Evolutionary conservation across 345 rosid species (phyloP), one percentile per base, ranked within the genome.

Genomic region (Brassica incana): DNA sequence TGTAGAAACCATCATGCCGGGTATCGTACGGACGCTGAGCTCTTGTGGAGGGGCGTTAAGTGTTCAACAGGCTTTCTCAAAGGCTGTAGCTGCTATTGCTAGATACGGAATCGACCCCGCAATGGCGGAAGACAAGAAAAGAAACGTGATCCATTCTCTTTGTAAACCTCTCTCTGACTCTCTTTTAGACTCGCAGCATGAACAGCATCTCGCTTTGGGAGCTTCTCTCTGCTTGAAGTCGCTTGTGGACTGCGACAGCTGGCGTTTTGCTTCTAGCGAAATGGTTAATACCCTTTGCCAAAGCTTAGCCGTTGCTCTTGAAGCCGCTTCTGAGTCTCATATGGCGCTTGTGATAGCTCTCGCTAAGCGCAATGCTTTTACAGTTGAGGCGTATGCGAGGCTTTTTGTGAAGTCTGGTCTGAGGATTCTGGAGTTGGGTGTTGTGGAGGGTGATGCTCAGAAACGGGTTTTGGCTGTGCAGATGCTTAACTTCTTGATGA

Each of bases 31-130:
- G 82, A 93, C 98, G 1, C 71, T 96, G 69, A 88, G 91, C 50
- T 90, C 90, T 23, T 93, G 94, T 84, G 94, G 90, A 12, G 99
- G 95, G 9, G 92, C 97, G 6, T 86, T 93, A 72, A 88, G 86
- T 63, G 94, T 96, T 81, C 98, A 93, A 75, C 97, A 93, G 75
- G 99, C 99, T n/a, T 96, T 98, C 81, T 88, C 99, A 32, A 93
- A 89, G 81, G 99, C 92, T n/a, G 92, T 96, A 5, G 95, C 23
- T 1, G 97, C 23, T 20, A 20, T 20, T 20, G 23, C 23, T 20
- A 20, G 23, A 20, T 20, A 20, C 23, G 23, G 23, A 20, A 20
- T 20, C 23, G 23, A 20, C 1, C 23, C 23, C 1, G 23, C 23
- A 20, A 20, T 1, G 23, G 23, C 23, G 23, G 23, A 20, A 20